Base-by-base conservation (phyloP, 192 early-diverging fungal species). In the Backusella mclennaniae region DNA sequence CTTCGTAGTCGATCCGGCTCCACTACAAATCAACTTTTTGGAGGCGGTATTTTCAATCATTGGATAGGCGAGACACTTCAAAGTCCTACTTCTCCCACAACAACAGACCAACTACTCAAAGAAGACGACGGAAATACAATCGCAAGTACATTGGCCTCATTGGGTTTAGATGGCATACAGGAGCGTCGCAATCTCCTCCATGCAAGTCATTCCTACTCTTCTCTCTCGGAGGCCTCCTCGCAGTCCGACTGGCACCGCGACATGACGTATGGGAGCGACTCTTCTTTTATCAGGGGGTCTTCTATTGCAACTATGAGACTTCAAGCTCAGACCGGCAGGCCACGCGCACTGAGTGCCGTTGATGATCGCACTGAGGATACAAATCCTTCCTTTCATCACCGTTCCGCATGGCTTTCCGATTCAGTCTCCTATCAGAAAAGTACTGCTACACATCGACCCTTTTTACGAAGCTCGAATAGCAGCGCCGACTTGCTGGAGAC, bases 101-200 rank as follows among this genome's bases (percentile, higher is more conserved):
- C 56, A 63, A 75, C 76, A 3, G 76, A 78, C 14, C 76, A 75
- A 26, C 56, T 82, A 29, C 46, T 78, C 15, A 75, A 72, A 56
- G 73, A 44, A n/a, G 80, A 82, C 36, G 67, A 38, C 9, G 71
- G 26, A 35, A 71, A 82, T 44, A 82, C 71, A 1, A 82, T 82
- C 44, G 71, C 77, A 0, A 78, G 73, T 29, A 82, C 81, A 21
- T 69, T 82, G 31, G 81, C 77, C 15, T 76, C 81, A 12, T 71
- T 82, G 15, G 80, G 81, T 0, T 52, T 82, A 26, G 71, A 82
- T 42, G 77, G 79, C 63, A 63, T 63, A 29, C 56, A 63, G 52
- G 68, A 23, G n/a, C 35, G 49, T 11, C 67, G 17, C 67, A 35
- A 38, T 69, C 68, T 69, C 12, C 68, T 39, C 36, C 68, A 69